These are phyloP conservation scores for Yamadazyma siamensis DNA, from an alignment of 1,139 yeast genomes.

Conservation along the genomic window DNA sequence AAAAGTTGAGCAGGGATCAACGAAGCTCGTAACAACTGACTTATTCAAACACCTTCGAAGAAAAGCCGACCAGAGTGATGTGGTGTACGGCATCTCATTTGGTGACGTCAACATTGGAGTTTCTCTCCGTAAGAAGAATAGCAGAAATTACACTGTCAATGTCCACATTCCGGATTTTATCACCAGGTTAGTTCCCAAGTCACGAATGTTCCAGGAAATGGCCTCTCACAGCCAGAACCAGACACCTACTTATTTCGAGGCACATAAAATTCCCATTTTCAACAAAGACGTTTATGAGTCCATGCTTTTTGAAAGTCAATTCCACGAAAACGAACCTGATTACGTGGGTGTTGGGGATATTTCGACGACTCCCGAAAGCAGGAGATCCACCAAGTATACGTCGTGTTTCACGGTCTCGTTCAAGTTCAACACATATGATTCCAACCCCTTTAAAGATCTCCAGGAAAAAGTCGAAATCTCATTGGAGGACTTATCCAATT, in stretches of 20 bases:
- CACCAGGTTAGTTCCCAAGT: conserved; percentile 27
- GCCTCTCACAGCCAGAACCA: conserved; percentile 9
- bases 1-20: conserved; percentile 5
- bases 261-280: conserved; percentile 2
- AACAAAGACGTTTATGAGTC: conserved; percentile 2
- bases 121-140: conserved; percentile 7
- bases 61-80: conserved; percentile 1
- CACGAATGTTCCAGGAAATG: conserved; percentile 19
- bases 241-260: conserved; percentile 1
- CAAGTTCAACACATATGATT: conserved; percentile 29
- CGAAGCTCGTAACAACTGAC: too few relatives aligned
- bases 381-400: conserved; percentile 16
- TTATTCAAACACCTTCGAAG: conserved; percentile 8
- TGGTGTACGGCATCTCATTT: conserved; percentile 4
- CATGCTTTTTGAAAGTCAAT: conserved; percentile 6
- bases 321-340: conserved; percentile 2
- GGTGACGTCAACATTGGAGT: conserved; percentile 5
- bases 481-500: conserved; percentile 26
- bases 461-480: conserved; percentile 22
- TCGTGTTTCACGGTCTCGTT: conserved; percentile 40
- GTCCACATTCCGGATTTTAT: conserved; percentile 46
- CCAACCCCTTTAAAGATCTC: conserved; percentile 30
- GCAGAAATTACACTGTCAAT: conserved; percentile 12
- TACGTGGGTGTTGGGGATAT: conserved; percentile 9
- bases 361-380: conserved; percentile 3